Base-by-base conservation (phyloP, 176 grass and related monocot genomes). In the Raddia guianensis region DNA sequence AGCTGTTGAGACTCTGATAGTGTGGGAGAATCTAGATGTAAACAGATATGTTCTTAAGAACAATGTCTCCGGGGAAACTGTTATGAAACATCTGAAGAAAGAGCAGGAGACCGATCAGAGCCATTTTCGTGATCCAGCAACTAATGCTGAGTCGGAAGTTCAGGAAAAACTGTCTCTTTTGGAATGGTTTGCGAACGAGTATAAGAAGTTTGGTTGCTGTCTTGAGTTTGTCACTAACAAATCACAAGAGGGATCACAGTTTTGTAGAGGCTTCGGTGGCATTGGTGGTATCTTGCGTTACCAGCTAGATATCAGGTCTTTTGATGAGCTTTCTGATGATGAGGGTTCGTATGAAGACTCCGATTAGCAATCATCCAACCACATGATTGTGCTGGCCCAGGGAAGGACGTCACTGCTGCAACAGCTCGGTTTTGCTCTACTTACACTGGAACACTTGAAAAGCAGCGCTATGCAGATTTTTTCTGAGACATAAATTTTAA, bases 181-280 rank as follows among this genome's bases (percentile, higher is more conserved):
- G 81, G 75, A 88, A 62, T 88, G 86, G 86, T 88, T 88, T 68
- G 86, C 86, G 52, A 88, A 88, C 52, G 86, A 84, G 35, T 88
- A 88, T 63, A 84, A 88, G 81, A 88, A 88, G 76, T 88, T 88
- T 37, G 86, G 86, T 73, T 88, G 86, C 37, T 68, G 76, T 0
- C 86, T 88, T 0, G 86, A 88, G 76, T 88, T 88, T 56, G 81
- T 88, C 52, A 88, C 86, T 34, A 88, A 88, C 76, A 88, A 88
- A 59, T 88, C 86, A 47, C 86, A 88, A 14, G 86, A 88, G 70
- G 86, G 86, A 48, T 88, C 86, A 3, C 86, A 88, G 76, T 88
- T 88, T 55, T 88, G 86, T 48, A 84, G 86, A 63, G 81, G 86
- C 47, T 88, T 88, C 5, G 86, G 86, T 80, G 86, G 86, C 53